Evolutionary conservation across 1,284 basidiomycete species (phyloP).

Genomic region (Sphaerobolus stellatus): DNA sequence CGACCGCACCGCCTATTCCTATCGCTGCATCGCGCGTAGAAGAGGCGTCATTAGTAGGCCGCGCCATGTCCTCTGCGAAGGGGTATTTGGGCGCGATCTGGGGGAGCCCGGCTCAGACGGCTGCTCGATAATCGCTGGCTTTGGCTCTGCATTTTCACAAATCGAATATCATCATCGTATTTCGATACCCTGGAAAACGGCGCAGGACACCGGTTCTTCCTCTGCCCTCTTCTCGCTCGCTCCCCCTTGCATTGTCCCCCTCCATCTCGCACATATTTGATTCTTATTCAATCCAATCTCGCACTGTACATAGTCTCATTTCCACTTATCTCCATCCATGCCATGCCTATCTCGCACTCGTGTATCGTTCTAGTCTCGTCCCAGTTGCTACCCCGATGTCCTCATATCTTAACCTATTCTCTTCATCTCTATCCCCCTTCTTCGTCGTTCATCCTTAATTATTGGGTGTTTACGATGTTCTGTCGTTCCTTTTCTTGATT

Average conservation of each 20-base stretch:
- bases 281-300: too few species aligned
- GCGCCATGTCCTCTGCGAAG: constrained; percentile 9
- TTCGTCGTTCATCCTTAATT: too few species aligned
- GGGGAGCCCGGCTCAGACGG: too few species aligned
- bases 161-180: too few species aligned
- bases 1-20: background rate
- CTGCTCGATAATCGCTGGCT: too few species aligned
- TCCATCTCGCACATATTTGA: too few species aligned
- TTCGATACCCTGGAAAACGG: background rate
- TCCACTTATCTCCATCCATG: too few species aligned
- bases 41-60: constrained; percentile 6
- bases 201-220: background rate
- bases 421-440: background rate
- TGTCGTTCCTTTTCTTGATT: too few species aligned
- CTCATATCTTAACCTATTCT: background rate
- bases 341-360: too few species aligned
- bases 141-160: too few species aligned
- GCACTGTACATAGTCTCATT: too few species aligned
- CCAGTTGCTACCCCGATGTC: background rate
- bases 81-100: constrained; percentile 10
- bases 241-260: background rate
- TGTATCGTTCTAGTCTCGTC: constrained; percentile 10
- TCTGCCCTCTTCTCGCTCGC: background rate
- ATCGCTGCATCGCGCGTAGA: background rate
- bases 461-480: too few species aligned